Conservation (phyloP, 306 rosid genomes). For the Pterocarpus santalinus region DNA sequence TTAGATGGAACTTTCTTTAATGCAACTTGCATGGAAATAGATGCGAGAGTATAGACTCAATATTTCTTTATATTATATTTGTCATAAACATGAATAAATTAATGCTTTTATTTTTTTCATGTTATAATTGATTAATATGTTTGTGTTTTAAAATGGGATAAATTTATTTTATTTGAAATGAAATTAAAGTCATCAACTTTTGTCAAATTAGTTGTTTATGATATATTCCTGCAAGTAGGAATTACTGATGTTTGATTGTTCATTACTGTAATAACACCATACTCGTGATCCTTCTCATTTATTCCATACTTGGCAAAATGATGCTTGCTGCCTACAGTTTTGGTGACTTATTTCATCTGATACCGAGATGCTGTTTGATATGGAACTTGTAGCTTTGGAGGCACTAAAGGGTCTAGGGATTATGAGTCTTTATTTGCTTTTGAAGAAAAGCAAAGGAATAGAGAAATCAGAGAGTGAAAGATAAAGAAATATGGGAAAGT, state of each 20-base stretch:
- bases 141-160: too few species aligned
- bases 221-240: constrained; percentile 69
- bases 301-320: constrained; percentile 68
- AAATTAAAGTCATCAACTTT: too few species aligned
- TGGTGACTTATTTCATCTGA: constrained; percentile 88
- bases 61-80: too few species aligned
- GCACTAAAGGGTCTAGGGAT: constrained; percentile 54
- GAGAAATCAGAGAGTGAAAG: constrained; percentile 61
- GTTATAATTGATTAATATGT: too few species aligned
- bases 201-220: constrained; percentile 38
- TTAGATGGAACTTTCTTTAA: too few species aligned
- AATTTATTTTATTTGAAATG: too few species aligned
- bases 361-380: constrained; percentile 96
- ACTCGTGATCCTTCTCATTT: constrained; percentile 67
- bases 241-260: constrained; percentile 71
- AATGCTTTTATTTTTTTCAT: too few species aligned
- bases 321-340: constrained; percentile 95
- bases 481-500: constrained; percentile 66
- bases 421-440: constrained; percentile 57
- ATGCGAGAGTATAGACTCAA: too few species aligned
- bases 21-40: too few species aligned
- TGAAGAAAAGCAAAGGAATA: constrained; percentile 63
- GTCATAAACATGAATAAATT: too few species aligned
- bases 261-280: constrained; percentile 48
- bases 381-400: constrained; percentile 77